phyloP scores from a whole-genome alignment of 768 basidiomycete species.

The Dictyophora rubrovolvata region DNA sequence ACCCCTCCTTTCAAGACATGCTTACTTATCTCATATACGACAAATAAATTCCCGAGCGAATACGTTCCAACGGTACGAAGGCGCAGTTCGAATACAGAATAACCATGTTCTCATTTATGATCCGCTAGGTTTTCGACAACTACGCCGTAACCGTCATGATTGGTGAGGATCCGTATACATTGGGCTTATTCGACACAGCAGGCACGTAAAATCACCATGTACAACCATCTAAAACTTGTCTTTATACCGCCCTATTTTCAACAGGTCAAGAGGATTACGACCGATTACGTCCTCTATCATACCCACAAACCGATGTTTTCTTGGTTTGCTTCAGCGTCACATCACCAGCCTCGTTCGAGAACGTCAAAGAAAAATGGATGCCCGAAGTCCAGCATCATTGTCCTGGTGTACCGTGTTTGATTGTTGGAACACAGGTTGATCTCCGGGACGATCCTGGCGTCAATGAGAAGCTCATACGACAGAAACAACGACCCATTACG shows the following conservation, averaged over 20 bases:
- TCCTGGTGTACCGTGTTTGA: constrained; percentile 97
- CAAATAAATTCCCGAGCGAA: constrained; percentile 98
- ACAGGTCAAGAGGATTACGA: constrained; percentile 98
- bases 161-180: constrained; percentile 97
- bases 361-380: constrained; percentile 99
- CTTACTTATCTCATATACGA: constrained; percentile 93
- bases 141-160: constrained; percentile 99
- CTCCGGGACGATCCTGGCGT: constrained; percentile 88
- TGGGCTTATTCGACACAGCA: constrained; percentile 98
- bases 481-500: constrained; percentile 91
- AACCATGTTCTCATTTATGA: constrained; percentile 1
- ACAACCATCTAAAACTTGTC: neutral
- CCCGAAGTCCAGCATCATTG: constrained; percentile 99
- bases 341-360: constrained; percentile 96
- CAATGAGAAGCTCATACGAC: constrained; percentile 88
- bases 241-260: neutral
- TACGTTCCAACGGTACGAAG: constrained; percentile 90
- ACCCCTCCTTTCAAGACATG: constrained; percentile 52
- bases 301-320: constrained; percentile 99
- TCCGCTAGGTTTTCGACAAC: constrained; percentile 78
- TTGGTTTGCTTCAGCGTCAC: constrained; percentile 99
- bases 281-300: constrained; percentile 95
- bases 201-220: constrained; percentile 41
- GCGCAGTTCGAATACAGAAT: neutral
- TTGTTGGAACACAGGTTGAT: constrained; percentile 98